Evolutionary conservation across 805 yeast species (phyloP), one percentile per base, ranked within the genome.

Genomic region (Martiniozyma abietophila): DNA sequence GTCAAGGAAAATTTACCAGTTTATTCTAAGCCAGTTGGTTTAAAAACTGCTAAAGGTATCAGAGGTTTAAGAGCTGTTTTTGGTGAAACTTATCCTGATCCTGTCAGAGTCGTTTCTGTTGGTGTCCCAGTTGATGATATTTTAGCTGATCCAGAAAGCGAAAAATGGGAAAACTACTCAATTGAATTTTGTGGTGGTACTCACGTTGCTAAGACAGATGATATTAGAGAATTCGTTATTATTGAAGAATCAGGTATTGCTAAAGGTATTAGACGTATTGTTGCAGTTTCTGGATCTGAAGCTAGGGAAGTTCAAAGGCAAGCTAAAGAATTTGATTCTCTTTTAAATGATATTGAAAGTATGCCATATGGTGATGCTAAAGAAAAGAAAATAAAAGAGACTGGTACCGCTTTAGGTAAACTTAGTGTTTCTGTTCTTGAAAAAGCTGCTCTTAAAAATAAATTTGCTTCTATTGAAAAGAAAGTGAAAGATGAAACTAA

Each of bases 171-270:
- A 49, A 63, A 71, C 27, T 67, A 71, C 52, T 84, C 96, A 2
- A 70, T 92, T 46, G 99, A 92, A 65, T 92, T 92, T 70, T 92
- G 99, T 64, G 99, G 99, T 64, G 99, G 99, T 63, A 92, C 98
- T 9, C 99, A 92, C 53, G 96, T 92, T 46, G 69, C 74, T 32
- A 80, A 81, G 61, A 89, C 97, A 14, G 81, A 89, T 41, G 97
- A 89, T 41, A 92, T 92, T 56, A 86, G 86, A 58, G 89, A 83
- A 47, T 73, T 92, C 45, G 83, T 92, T 23, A 72, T 92, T 35
- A 66, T 80, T 43, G 99, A 92, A 67, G 99, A 92, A 63, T 74
- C 84, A 44, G 97, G 98, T 62, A 92, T 92, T 59, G 97, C 98
- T 41, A 92, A 92, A 66, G 99, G 99, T 62, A 85, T 86, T 43